Evolutionary conservation across 306 rosid species (phyloP).

Genomic region (Carpinus fangiana): DNA sequence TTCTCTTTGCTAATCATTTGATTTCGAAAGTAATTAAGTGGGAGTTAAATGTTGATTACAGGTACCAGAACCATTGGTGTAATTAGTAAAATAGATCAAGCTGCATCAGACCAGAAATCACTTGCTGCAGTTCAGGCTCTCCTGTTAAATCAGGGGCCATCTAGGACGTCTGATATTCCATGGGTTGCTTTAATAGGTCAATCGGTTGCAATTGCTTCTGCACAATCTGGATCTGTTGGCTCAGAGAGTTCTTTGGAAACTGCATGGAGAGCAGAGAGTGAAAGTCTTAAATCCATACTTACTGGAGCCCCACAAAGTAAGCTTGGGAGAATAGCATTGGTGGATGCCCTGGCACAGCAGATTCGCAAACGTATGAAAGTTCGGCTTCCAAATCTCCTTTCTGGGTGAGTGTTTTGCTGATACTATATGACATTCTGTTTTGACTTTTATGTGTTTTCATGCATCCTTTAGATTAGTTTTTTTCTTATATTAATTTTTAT

Average conservation of each 20-base stretch:
- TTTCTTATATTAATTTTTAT: background rate
- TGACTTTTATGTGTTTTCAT: background rate
- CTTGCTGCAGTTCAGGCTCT: conserved; percentile 95
- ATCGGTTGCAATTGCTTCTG: conserved; percentile 86
- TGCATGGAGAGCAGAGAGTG: conserved; percentile 98
- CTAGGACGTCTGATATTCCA: conserved; percentile 76
- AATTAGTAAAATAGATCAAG: conserved; percentile 95
- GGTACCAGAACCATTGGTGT: conserved; percentile 94
- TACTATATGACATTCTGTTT: conserved; percentile 17
- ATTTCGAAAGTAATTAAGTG: conserved; percentile 25
- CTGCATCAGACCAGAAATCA: conserved; percentile 83
- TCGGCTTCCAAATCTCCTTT: conserved; percentile 84
- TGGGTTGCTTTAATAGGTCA: conserved; percentile 99
- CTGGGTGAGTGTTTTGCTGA: conserved; percentile 63
- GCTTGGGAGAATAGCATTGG: conserved; percentile 93
- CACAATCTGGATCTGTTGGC: conserved; percentile 91
- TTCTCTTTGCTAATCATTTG: conserved; percentile 1
- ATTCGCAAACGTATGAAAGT: conserved; percentile 90
- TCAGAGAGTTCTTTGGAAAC: conserved; percentile 93
- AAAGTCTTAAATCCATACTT: conserved; percentile 88
- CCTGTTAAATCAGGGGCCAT: conserved; percentile 86
- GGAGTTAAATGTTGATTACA: conserved; percentile 27
- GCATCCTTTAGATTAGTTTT: background rate
- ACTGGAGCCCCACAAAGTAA: conserved; percentile 93
- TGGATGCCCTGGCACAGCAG: conserved; percentile 86